Evolutionary conservation across 2,329 filamentous ascomycete genomes (phyloP).

Genomic region (Zymoseptoria crescenta): DNA sequence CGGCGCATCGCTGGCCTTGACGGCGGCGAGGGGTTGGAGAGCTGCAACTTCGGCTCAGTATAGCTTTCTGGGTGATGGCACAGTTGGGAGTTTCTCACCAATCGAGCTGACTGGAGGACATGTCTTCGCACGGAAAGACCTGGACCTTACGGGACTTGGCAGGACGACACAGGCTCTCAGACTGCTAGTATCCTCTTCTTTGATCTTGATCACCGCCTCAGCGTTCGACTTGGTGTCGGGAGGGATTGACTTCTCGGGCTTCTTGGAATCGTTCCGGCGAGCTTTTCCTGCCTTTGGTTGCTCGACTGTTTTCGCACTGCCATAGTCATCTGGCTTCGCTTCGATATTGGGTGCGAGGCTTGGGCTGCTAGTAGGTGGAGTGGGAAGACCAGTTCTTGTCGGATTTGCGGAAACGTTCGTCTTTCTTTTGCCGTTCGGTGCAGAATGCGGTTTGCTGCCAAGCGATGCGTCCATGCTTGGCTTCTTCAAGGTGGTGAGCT

Average conservation of each 20-base stretch:
- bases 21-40: not conserved
- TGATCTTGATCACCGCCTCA: not conserved
- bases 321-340: not conserved
- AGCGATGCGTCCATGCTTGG: not conserved
- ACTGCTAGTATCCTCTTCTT: not conserved
- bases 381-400: not conserved
- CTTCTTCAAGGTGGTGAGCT: not conserved
- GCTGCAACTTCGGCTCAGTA: not conserved
- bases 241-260: not conserved
- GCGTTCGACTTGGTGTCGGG: not conserved
- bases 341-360: not conserved
- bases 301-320: not conserved
- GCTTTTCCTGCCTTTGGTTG: not conserved
- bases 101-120: not conserved
- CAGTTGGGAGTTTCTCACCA: not conserved
- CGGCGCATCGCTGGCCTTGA: no score
- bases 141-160: not conserved
- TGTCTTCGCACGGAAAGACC: not conserved
- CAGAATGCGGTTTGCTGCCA: no score
- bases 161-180: no score
- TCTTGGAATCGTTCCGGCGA: not conserved
- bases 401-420: not conserved
- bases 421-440: not conserved
- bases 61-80: not conserved
- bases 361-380: not conserved